These are phyloP conservation scores for Cutaneotrichosporon daszewskae DNA, from an alignment of 1,284 basidiomycete species.

Conservation along the genomic window DNA sequence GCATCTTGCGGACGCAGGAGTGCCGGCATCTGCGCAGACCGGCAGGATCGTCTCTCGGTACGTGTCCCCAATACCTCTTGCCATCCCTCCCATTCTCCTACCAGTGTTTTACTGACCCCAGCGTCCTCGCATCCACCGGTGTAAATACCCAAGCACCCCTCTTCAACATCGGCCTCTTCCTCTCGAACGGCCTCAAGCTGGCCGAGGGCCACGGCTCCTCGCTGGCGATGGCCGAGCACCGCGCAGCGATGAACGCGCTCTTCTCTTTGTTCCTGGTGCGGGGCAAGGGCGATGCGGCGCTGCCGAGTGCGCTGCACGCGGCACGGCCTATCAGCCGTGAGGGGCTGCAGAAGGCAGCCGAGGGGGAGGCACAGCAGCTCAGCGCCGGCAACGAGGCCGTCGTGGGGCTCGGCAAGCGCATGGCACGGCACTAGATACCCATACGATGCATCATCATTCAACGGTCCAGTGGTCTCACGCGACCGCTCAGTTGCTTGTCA, in stretches of 20 bases:
- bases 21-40: constrained; percentile 55
- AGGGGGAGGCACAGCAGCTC: too few species aligned
- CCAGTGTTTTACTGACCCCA: constrained; percentile 28
- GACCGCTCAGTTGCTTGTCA: too few species aligned
- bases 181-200: constrained; percentile 72
- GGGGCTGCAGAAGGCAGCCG: too few species aligned
- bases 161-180: constrained; percentile 88
- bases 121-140: constrained; percentile 88
- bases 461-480: too few species aligned
- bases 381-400: constrained; percentile 11
- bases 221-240: constrained; percentile 89
- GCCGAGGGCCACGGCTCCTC: constrained; percentile 94
- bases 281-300: too few species aligned
- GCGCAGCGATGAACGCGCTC: constrained; percentile 55
- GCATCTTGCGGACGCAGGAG: constrained; percentile 53
- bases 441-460: constrained; percentile 14
- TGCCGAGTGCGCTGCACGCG: too few species aligned
- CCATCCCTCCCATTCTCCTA: too few species aligned
- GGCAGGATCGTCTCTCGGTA: constrained; percentile 55
- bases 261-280: constrained; percentile 39
- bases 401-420: constrained; percentile 7
- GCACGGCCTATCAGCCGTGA: constrained; percentile 5
- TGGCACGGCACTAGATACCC: constrained; percentile 11
- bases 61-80: constrained; percentile 11
- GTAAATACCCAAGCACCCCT: constrained; percentile 80